Evolutionary conservation across 2,329 filamentous ascomycete genomes (phyloP), one percentile per base, ranked within the genome.

Genomic region (Alternaria sp.): DNA sequence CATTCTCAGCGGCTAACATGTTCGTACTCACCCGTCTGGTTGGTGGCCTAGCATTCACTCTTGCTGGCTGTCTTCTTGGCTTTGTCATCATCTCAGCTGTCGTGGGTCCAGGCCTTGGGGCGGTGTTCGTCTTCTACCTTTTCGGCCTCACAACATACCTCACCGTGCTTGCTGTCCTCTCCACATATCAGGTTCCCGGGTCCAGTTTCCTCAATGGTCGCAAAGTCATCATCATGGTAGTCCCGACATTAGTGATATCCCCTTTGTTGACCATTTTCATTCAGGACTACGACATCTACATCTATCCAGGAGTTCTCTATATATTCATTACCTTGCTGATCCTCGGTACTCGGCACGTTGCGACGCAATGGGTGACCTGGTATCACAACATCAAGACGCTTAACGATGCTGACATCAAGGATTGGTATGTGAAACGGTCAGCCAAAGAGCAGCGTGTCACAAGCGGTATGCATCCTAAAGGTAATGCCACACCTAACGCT

Each of bases 301-400:
- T 90, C 28, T 90, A 90, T 68, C 81, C 88, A 2, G 79, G 82
- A 3, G 79, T 88, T 2, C 77, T 88, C 2, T 88, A 85, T 60
- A 64, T 82, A 4, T 88, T 89, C 68, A 80, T 89, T 5, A 70
- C 79, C 9, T 69, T 84, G 6, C 80, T 89, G 1, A 68, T 88
- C 2, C 69, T 87, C 20, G 85, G 85, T 10, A 84, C 88, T 62
- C 82, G 87, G n/a, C 79, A 79, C 2, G 82, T 88, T 6, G 84
- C 84, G 41, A 84, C 84, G 21, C 83, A 86, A 66, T 90, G 88
- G 88, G 84, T 86, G 5, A 86, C 83, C 3, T 90, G 88, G 88
- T 82, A 84, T 64, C 76, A 82, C 57, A 82, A 83, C 45, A 83
- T 87, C 46, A 82, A 83, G 51, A 80, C 80, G 6, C 76, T 87